Conservation (phyloP, 1,139 yeast species). For the Blastobotrys serpentis region DNA sequence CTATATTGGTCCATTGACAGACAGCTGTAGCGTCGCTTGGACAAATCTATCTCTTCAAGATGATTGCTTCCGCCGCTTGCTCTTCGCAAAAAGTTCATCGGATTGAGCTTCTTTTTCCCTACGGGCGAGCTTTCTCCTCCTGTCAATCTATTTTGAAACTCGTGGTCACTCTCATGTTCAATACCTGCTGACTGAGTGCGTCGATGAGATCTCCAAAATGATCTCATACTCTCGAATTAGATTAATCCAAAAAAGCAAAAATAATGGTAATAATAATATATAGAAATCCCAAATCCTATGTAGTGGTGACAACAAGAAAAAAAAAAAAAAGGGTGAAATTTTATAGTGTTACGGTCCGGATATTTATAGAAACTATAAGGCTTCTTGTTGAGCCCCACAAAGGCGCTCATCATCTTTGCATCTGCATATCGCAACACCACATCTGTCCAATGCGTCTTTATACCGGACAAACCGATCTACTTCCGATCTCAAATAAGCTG, state of each 20-base stretch:
- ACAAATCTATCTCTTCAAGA: slow-evolving; percentile 8
- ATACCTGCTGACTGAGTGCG: slow-evolving; percentile 11
- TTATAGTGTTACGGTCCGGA: too few relatives aligned
- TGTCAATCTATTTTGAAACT: too few relatives aligned
- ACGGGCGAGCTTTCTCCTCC: slow-evolving; percentile 20
- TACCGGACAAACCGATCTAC: too few relatives aligned
- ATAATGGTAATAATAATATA: not conserved
- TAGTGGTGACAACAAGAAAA: not conserved
- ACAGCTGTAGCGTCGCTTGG: slow-evolving; percentile 9
- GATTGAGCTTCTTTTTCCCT: slow-evolving; percentile 28
- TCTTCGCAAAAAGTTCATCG: slow-evolving; percentile 27
- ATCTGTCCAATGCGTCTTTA: too few relatives aligned
- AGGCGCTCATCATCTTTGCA: not conserved
- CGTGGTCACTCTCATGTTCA: slow-evolving; percentile 9
- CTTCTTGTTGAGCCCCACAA: not conserved
- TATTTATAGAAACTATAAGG: not conserved
- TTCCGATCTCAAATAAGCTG: too few relatives aligned
- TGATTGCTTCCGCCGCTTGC: slow-evolving; percentile 17
- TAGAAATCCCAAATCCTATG: too few relatives aligned
- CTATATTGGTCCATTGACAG: slow-evolving; percentile 25
- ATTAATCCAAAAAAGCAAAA: not conserved
- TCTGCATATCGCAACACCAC: too few relatives aligned
- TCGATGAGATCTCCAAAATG: slow-evolving; percentile 29
- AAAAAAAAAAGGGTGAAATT: slow-evolving; percentile 1
- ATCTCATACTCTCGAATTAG: slow-evolving; percentile 22